These are phyloP conservation scores for Penicillium sp. DNA, from an alignment of 2,329 filamentous ascomycete genomes.

Conservation along the genomic window DNA sequence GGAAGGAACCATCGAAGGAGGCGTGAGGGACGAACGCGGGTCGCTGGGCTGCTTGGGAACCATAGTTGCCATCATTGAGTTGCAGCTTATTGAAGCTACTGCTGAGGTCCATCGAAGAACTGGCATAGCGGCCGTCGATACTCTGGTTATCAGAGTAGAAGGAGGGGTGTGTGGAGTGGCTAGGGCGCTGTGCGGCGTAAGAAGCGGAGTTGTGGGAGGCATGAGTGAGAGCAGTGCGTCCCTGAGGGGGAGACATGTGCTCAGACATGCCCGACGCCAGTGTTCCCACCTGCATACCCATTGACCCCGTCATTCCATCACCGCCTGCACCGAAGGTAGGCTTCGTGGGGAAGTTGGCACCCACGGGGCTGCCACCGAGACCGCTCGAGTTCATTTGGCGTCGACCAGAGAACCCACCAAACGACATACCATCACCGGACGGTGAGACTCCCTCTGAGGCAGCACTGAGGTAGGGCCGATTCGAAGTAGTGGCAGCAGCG, in stretches of 20 bases:
- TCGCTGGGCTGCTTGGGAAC: conserved; percentile 32
- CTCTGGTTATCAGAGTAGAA: conserved; percentile 41
- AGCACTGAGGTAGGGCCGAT: conserved; percentile 36
- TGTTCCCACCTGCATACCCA: conserved; percentile 26
- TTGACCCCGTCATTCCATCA: conserved; percentile 30
- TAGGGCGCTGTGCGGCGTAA: conserved; percentile 32
- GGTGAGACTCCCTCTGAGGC: conserved; percentile 34
- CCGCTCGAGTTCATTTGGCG: conserved; percentile 32
- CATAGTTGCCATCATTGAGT: conserved; percentile 34
- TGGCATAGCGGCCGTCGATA: conserved; percentile 30
- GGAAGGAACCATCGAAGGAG: conserved; percentile 47
- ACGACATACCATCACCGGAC: conserved; percentile 32
- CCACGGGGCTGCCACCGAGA: conserved; percentile 32
- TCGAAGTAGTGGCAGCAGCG: conserved; percentile 20
- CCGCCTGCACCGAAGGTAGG: conserved; percentile 26
- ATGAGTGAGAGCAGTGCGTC: conserved; percentile 32
- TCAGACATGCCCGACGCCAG: conserved; percentile 32
- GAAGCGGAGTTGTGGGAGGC: conserved; percentile 36
- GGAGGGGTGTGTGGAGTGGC: conserved; percentile 38
- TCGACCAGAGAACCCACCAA: conserved; percentile 30
- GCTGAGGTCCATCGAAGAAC: conserved; percentile 31
- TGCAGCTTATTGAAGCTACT: conserved; percentile 36
- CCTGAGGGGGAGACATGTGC: conserved; percentile 25
- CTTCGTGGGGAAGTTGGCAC: conserved; percentile 32
- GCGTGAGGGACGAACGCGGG: conserved; percentile 33